Conservation (phyloP, 495 filamentous ascomycete genomes). For the Penicillium coffeae region DNA sequence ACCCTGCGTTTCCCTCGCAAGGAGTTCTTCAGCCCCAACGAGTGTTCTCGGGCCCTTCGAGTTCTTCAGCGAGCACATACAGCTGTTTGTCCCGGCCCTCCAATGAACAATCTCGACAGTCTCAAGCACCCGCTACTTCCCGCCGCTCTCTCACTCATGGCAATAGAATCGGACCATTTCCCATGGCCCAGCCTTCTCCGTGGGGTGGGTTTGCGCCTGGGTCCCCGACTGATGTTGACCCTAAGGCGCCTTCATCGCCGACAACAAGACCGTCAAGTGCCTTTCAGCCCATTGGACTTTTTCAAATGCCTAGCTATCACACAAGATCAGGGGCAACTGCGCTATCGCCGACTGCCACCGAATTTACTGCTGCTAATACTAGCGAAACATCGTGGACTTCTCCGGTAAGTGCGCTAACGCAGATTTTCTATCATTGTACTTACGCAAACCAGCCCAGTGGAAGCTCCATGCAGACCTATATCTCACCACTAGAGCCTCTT, state of each 20-base stretch:
- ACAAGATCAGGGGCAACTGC: slow-evolving; percentile 72
- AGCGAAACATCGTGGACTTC: slow-evolving; percentile 48
- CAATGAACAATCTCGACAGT: slow-evolving; percentile 30
- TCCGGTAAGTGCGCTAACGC: slow-evolving; percentile 33
- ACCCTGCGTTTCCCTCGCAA: slow-evolving; percentile 16
- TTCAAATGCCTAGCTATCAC: slow-evolving; percentile 55
- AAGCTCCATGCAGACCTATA: slow-evolving; percentile 60
- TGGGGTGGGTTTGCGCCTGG: slow-evolving; percentile 36
- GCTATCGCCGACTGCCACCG: slow-evolving; percentile 78
- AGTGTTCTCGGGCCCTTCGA: slow-evolving; percentile 40
- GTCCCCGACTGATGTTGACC: slow-evolving; percentile 12
- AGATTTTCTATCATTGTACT: slow-evolving; percentile 2
- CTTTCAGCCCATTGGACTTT: slow-evolving; percentile 48
- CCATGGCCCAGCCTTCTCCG: slow-evolving; percentile 18
- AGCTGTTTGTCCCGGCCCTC: slow-evolving; percentile 27
- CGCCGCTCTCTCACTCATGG: slow-evolving; percentile 39
- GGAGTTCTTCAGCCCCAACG: slow-evolving; percentile 32
- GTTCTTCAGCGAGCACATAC: slow-evolving; percentile 30
- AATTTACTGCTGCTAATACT: slow-evolving; percentile 57
- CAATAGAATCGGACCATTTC: slow-evolving; percentile 36
- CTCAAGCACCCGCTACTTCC: slow-evolving; percentile 30
- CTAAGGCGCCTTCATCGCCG: slow-evolving; percentile 24
- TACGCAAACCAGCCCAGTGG: slow-evolving; percentile 43
- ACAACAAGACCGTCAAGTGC: slow-evolving; percentile 34
- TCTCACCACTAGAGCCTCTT: slow-evolving; percentile 86